Conservation (phyloP, 2,329 filamentous ascomycete species). For the Nothomitra cinnamomea region DNA sequence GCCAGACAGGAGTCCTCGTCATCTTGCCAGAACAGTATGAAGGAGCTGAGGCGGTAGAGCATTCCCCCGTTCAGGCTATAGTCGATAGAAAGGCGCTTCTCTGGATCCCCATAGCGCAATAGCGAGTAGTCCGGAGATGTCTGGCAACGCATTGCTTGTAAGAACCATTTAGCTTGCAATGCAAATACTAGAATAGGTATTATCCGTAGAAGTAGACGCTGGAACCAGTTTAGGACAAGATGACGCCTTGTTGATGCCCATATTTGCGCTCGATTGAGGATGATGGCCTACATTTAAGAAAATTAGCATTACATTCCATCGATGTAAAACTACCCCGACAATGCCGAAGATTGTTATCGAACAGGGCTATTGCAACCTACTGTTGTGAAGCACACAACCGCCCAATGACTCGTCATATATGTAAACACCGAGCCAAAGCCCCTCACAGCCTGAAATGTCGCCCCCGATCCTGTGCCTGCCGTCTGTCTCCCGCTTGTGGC, state of each 20-base stretch:
- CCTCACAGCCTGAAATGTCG: conserved; percentile 26
- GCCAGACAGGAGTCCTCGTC: conserved; percentile 61
- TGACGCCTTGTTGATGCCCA: conserved; percentile 78
- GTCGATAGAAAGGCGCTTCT: conserved; percentile 48
- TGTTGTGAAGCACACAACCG: conserved; percentile 70
- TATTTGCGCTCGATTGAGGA: conserved; percentile 83
- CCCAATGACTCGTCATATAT: conserved; percentile 87
- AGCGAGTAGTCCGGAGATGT: conserved; percentile 57
- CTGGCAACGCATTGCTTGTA: conserved; percentile 85
- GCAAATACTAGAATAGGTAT: conserved; percentile 54
- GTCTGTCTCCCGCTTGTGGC: conserved; percentile 20
- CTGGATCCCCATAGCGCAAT: conserved; percentile 51
- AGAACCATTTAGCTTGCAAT: conserved; percentile 48
- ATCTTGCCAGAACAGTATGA: conserved; percentile 53
- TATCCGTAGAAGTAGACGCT: conserved; percentile 52
- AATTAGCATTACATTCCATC: not conserved
- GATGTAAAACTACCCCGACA: not conserved
- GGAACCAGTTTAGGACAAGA: conserved; percentile 56
- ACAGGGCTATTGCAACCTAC: conserved; percentile 21
- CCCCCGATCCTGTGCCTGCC: conserved; percentile 10
- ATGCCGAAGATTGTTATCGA: not conserved
- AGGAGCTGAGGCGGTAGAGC: conserved; percentile 55
- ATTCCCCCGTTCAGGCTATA: conserved; percentile 53
- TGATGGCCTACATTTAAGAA: conserved; percentile 40
- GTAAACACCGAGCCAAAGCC: conserved; percentile 75